Conservation (phyloP, 768 basidiomycete genomes). For the Tricholoma matsutake region DNA sequence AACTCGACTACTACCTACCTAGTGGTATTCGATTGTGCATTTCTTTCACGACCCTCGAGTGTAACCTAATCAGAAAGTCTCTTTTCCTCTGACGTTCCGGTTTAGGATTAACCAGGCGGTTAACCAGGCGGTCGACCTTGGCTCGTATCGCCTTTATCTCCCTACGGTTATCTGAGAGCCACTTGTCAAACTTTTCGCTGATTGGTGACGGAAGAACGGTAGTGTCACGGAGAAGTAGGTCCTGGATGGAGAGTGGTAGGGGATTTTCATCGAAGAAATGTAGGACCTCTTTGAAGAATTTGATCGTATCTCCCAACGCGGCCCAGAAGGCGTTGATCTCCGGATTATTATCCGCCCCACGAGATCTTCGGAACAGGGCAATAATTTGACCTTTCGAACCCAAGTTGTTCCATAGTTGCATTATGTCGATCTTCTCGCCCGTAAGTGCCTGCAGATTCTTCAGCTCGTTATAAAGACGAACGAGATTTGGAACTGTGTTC, state of each 20-base stretch:
- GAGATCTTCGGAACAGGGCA: background rate
- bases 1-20: too few species aligned
- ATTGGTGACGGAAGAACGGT: background rate
- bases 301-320: background rate
- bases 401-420: background rate
- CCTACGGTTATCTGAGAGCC: background rate
- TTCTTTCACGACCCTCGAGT: too few species aligned
- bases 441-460: background rate
- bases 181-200: background rate
- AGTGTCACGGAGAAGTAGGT: background rate
- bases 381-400: background rate
- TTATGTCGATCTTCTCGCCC: background rate
- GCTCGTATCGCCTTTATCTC: background rate
- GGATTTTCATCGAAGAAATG: background rate
- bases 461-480: conserved; percentile 1
- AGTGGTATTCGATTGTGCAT: too few species aligned
- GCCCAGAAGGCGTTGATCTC: background rate
- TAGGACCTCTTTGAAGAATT: background rate
- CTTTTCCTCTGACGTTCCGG: background rate
- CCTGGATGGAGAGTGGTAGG: background rate
- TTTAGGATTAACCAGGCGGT: too few species aligned
- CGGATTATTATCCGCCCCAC: background rate
- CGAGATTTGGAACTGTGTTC: background rate
- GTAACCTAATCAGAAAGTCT: too few species aligned
- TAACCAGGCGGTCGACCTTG: background rate